Conservation (phyloP, 441 rosid species). For the Viola pubescens region DNA sequence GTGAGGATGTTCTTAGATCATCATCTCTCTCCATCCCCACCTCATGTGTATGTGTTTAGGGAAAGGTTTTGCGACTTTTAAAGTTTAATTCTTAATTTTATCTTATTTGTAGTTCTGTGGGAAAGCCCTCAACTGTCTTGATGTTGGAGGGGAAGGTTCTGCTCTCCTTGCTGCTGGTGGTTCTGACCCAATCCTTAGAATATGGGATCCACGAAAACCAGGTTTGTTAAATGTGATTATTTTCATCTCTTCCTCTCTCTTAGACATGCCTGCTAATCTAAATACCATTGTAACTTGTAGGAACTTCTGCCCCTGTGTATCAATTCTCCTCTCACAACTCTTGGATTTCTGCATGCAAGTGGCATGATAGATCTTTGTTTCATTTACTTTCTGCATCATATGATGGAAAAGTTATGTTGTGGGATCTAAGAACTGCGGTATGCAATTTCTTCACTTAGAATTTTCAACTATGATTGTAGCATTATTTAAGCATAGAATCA, state of each 20-base stretch:
- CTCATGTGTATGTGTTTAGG: not conserved
- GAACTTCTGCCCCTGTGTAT: constrained; percentile 78
- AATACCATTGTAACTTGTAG: constrained; percentile 26
- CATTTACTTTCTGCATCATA: constrained; percentile 88
- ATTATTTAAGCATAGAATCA: not conserved
- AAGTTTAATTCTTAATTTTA: constrained; percentile 13
- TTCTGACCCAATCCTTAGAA: constrained; percentile 82
- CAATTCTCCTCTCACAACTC: constrained; percentile 82
- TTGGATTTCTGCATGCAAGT: constrained; percentile 94
- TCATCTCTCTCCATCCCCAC: constrained; percentile 13
- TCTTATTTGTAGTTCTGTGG: constrained; percentile 55
- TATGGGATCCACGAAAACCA: constrained; percentile 99
- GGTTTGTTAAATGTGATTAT: constrained; percentile 32
- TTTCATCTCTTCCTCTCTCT: constrained; percentile 2
- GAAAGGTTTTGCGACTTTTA: not conserved
- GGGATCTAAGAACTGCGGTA: constrained; percentile 99
- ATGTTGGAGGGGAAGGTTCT: constrained; percentile 89
- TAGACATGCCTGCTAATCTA: constrained; percentile 13
- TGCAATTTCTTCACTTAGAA: constrained; percentile 11
- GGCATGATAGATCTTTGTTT: constrained; percentile 73
- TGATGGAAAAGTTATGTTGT: constrained; percentile 96
- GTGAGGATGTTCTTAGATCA: constrained; percentile 19
- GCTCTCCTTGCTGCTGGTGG: constrained; percentile 86
- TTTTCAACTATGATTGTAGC: constrained; percentile 4
- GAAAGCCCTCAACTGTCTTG: constrained; percentile 72